phyloP scores from a whole-genome alignment of 2,329 filamentous ascomycete genomes.

The Botrytis elliptica region DNA sequence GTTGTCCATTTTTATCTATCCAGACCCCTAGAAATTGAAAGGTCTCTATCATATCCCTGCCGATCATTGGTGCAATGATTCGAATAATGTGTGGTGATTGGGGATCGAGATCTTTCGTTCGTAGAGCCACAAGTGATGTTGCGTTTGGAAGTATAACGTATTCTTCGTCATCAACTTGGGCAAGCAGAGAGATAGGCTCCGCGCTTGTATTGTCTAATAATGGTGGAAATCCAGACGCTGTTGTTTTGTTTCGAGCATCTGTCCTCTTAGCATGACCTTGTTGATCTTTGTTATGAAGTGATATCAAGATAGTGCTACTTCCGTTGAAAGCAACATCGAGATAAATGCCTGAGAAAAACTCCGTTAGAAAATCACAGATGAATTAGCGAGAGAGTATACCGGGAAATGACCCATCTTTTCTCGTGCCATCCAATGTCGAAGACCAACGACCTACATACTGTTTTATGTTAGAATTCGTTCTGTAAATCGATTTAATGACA shows the following conservation, averaged over 20 bases:
- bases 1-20: slow-evolving; percentile 30
- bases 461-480: background rate
- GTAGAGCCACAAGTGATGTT: slow-evolving; percentile 27
- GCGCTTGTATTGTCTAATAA: slow-evolving; percentile 25
- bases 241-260: background rate
- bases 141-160: slow-evolving; percentile 34
- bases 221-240: slow-evolving; percentile 20
- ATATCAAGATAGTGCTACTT: slow-evolving; percentile 29
- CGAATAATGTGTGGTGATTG: slow-evolving; percentile 28
- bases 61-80: slow-evolving; percentile 34
- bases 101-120: slow-evolving; percentile 25
- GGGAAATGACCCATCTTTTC: slow-evolving; percentile 34
- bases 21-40: slow-evolving; percentile 34
- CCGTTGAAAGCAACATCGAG: slow-evolving; percentile 33
- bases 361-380: slow-evolving; percentile 5
- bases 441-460: slow-evolving; percentile 36
- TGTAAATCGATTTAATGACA: background rate
- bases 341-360: slow-evolving; percentile 28
- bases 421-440: slow-evolving; percentile 24
- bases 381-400: slow-evolving; percentile 21
- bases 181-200: slow-evolving; percentile 32
- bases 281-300: slow-evolving; percentile 27
- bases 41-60: slow-evolving; percentile 26
- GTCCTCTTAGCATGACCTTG: background rate
- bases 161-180: slow-evolving; percentile 33